These are phyloP conservation scores for Melampsora abietis-canadensis DNA, from an alignment of 1,284 basidiomycete species.

Conservation along the genomic window DNA sequence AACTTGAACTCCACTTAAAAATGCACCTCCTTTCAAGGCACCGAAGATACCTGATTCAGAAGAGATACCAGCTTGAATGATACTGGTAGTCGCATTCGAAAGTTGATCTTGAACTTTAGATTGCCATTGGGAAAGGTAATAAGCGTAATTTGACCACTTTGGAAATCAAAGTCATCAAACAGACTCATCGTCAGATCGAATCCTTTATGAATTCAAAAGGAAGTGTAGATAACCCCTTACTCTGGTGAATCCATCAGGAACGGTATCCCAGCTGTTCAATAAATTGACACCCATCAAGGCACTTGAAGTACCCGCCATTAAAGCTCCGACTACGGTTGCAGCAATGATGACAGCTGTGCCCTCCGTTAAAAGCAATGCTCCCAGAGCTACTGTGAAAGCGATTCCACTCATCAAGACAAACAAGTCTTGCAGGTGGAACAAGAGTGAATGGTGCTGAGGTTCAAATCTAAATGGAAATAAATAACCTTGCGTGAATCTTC, in stretches of 20 bases:
- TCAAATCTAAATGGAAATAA: slow-evolving; percentile 15
- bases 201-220: not conserved
- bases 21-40: slow-evolving; percentile 32
- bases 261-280: slow-evolving; percentile 33
- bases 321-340: slow-evolving; percentile 18
- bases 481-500: not conserved
- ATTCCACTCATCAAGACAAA: slow-evolving; percentile 21
- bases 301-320: slow-evolving; percentile 14
- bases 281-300: slow-evolving; percentile 38
- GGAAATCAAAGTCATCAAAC: not conserved
- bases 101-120: slow-evolving; percentile 43
- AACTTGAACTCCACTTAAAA: slow-evolving; percentile 29
- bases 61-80: slow-evolving; percentile 41
- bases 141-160: slow-evolving; percentile 40
- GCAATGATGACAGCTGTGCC: slow-evolving; percentile 11
- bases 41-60: slow-evolving; percentile 20
- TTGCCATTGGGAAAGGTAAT: slow-evolving; percentile 43
- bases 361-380: slow-evolving; percentile 1
- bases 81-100: slow-evolving; percentile 24
- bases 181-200: not conserved
- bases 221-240: slow-evolving; percentile 1
- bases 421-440: slow-evolving; percentile 30
- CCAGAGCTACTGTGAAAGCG: slow-evolving; percentile 32
- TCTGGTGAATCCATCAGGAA: slow-evolving; percentile 39
- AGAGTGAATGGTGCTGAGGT: slow-evolving; percentile 20